A percentile compares a stretch with the other conserved stretches of the same genome.
These are phyloP conservation scores for Drosera spatulata DNA, from an alignment of 179 eudicot species.

Conservation along the genomic window DNA sequence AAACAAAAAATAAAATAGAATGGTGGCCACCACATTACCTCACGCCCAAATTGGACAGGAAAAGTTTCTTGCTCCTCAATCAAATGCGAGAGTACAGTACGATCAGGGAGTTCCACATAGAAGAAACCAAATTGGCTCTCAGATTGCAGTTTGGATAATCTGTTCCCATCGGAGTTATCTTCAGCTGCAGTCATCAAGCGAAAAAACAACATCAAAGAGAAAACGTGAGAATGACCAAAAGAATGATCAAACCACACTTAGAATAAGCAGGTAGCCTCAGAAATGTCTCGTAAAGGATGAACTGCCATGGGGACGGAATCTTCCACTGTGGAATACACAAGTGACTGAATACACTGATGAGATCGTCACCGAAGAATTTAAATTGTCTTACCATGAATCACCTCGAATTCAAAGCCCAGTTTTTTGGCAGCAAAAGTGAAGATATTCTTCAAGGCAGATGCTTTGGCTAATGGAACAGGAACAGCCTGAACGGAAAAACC, in stretches of 20 bases:
- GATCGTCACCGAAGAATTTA: too few species aligned
- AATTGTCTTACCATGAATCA: conserved; percentile 38
- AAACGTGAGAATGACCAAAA: background rate
- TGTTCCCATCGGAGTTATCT: conserved; percentile 42
- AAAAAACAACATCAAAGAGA: background rate
- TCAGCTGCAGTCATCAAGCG: conserved; percentile 27
- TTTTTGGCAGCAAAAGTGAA: conserved; percentile 88
- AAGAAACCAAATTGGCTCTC: conserved; percentile 62
- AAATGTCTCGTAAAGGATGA: too few species aligned
- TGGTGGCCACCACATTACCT: conserved; percentile 53
- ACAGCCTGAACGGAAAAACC: conserved; percentile 42
- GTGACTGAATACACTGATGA: too few species aligned
- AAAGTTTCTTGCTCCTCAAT: conserved; percentile 73
- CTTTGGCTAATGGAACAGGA: conserved; percentile 69
- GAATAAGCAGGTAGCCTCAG: too few species aligned
- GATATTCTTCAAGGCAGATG: conserved; percentile 48
- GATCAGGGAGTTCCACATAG: conserved; percentile 87
- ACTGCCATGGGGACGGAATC: too few species aligned
- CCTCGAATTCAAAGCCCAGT: conserved; percentile 60
- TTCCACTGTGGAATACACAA: too few species aligned
- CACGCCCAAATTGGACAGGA: conserved; percentile 92
- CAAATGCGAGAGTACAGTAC: conserved; percentile 51
- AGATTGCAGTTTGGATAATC: conserved; percentile 28
- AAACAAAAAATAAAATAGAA: too few species aligned
- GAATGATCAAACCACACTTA: background rate